phyloP scores from a whole-genome alignment of 2,329 filamentous ascomycete species.

The Ophiostoma ips region DNA sequence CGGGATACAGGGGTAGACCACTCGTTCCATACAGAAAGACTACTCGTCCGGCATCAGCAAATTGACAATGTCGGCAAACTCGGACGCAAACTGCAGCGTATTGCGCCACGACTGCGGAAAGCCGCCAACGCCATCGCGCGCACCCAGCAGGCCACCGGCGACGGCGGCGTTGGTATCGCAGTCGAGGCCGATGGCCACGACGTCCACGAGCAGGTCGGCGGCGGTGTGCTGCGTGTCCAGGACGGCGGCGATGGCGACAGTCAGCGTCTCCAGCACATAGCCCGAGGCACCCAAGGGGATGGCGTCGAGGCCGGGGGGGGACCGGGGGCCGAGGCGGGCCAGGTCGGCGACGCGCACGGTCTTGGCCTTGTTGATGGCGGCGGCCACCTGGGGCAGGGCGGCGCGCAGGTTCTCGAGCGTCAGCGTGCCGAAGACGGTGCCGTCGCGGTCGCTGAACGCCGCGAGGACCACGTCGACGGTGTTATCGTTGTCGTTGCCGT shows the following conservation, averaged over 20 bases:
- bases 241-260: slow-evolving; percentile 27
- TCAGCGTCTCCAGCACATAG: slow-evolving; percentile 30
- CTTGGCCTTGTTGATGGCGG: slow-evolving; percentile 19
- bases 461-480: background rate
- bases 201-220: slow-evolving; percentile 31
- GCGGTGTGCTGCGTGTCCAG: slow-evolving; percentile 23
- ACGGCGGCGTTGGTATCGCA: slow-evolving; percentile 34
- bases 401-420: background rate
- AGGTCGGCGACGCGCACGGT: slow-evolving; percentile 17
- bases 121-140: slow-evolving; percentile 27
- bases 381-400: background rate
- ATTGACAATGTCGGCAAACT: slow-evolving; percentile 19
- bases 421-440: background rate
- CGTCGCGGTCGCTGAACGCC: background rate
- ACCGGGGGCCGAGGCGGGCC: slow-evolving; percentile 20
- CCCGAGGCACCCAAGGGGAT: slow-evolving; percentile 22
- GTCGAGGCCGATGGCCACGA: slow-evolving; percentile 30
- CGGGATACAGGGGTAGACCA: no score
- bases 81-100: slow-evolving; percentile 25
- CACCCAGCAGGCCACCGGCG: slow-evolving; percentile 31
- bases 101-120: slow-evolving; percentile 28
- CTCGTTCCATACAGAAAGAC: background rate
- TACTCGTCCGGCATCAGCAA: background rate
- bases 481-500: no score
- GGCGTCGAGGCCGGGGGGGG: background rate